These are phyloP conservation scores for Clonostachys byssicola DNA, from an alignment of 2,329 filamentous ascomycete genomes.

Conservation along the genomic window DNA sequence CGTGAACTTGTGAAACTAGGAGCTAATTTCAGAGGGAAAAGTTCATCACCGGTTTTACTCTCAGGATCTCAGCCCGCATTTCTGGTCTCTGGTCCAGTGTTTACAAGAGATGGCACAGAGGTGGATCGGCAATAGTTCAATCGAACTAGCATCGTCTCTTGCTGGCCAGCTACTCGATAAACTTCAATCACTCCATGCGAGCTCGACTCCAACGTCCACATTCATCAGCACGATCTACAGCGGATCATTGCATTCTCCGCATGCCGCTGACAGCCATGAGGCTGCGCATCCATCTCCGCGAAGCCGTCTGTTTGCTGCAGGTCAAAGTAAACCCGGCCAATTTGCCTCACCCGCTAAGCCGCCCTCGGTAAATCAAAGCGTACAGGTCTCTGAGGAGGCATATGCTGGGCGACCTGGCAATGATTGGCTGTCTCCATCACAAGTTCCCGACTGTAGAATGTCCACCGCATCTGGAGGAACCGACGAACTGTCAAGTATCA, in stretches of 20 bases:
- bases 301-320: not conserved
- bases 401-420: not conserved
- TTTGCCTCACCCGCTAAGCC: no score
- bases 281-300: constrained; percentile 9
- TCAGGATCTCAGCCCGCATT: constrained; percentile 11
- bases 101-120: constrained; percentile 20
- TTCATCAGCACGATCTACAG: not conserved
- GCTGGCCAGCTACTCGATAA: constrained; percentile 11
- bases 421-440: no score
- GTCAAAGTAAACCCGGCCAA: not conserved
- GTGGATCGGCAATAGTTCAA: constrained; percentile 11
- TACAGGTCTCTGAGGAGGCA: no score
- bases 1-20: no score
- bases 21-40: not conserved
- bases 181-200: constrained; percentile 1
- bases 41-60: constrained; percentile 20
- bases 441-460: no score
- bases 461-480: constrained; percentile 1
- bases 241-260: constrained; percentile 6
- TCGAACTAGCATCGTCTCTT: constrained; percentile 5
- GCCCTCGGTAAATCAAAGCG: no score
- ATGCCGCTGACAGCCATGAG: constrained; percentile 3
- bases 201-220: no score
- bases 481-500: constrained; percentile 20
- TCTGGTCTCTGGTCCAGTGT: constrained; percentile 17